A percentile compares a stretch with the other conserved stretches of the same genome.
Conservation (phyloP, 2,329 filamentous ascomycete genomes). For the Blumeria graminis region DNA sequence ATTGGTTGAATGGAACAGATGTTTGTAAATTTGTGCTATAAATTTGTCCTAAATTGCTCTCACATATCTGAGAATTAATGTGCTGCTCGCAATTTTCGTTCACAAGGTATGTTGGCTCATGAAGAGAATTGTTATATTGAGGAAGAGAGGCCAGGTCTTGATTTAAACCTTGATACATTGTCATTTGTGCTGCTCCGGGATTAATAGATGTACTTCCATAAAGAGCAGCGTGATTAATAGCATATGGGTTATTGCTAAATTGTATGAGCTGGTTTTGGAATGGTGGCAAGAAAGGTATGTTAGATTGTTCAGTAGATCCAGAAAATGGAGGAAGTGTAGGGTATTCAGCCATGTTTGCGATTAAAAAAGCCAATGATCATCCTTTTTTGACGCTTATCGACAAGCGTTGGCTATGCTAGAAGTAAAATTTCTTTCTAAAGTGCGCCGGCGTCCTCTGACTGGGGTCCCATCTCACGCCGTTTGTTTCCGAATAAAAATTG, state of each 20-base stretch:
- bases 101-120: not conserved
- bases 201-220: constrained; percentile 11
- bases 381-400: not conserved
- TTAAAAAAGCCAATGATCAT: constrained; percentile 6
- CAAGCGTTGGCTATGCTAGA: too few relatives aligned
- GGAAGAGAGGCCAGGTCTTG: constrained; percentile 11
- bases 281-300: constrained; percentile 11
- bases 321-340: constrained; percentile 19
- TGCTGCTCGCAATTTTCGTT: constrained; percentile 6
- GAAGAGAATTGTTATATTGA: constrained; percentile 7
- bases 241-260: constrained; percentile 9
- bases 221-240: constrained; percentile 10
- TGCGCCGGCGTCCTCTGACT: too few relatives aligned
- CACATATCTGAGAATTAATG: too few relatives aligned
- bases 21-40: too few relatives aligned
- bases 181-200: constrained; percentile 11
- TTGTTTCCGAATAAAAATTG: too few relatives aligned
- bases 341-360: constrained; percentile 22
- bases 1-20: too few relatives aligned
- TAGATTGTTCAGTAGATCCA: constrained; percentile 9
- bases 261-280: constrained; percentile 11
- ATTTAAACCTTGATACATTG: constrained; percentile 14
- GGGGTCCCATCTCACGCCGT: too few relatives aligned
- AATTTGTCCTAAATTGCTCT: too few relatives aligned
- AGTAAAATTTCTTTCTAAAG: too few relatives aligned